These are phyloP conservation scores for Peniophora sp. DNA, from an alignment of 1,284 basidiomycete species.

Conservation along the genomic window DNA sequence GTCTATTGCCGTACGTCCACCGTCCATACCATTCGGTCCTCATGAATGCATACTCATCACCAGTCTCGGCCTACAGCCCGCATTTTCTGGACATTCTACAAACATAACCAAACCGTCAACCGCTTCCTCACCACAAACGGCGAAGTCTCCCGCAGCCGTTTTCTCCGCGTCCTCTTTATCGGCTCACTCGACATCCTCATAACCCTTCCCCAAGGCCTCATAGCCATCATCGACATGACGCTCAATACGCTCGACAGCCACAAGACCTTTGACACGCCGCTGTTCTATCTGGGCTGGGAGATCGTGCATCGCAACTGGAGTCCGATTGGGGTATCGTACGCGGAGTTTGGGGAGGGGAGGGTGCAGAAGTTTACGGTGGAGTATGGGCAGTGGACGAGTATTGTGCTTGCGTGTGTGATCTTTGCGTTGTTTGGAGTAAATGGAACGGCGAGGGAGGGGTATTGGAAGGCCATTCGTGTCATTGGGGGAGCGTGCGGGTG, in stretches of 20 bases:
- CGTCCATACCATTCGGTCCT: too few species aligned
- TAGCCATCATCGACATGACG: too few species aligned
- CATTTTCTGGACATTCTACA: not conserved
- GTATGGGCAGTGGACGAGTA: not conserved
- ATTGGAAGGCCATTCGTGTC: not conserved
- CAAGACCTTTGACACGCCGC: not conserved
- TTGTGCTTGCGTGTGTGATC: not conserved
- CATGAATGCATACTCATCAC: too few species aligned
- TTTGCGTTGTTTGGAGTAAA: not conserved
- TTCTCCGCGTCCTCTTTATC: not conserved
- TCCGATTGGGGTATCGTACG: not conserved
- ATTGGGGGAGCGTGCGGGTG: too few species aligned
- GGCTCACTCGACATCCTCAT: not conserved
- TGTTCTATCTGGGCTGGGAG: not conserved
- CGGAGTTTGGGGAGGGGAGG: not conserved
- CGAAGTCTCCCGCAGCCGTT: not conserved
- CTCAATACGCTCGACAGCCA: not conserved
- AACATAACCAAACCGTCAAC: not conserved
- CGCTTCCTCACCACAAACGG: not conserved
- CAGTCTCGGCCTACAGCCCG: not conserved
- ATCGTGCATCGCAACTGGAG: not conserved
- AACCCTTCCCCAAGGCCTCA: not conserved
- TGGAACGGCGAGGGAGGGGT: not conserved
- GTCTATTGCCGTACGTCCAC: not conserved
- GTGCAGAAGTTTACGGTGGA: too few species aligned